These are phyloP conservation scores for Microcos paniculata DNA, from an alignment of 345 rosid species.

Conservation along the genomic window DNA sequence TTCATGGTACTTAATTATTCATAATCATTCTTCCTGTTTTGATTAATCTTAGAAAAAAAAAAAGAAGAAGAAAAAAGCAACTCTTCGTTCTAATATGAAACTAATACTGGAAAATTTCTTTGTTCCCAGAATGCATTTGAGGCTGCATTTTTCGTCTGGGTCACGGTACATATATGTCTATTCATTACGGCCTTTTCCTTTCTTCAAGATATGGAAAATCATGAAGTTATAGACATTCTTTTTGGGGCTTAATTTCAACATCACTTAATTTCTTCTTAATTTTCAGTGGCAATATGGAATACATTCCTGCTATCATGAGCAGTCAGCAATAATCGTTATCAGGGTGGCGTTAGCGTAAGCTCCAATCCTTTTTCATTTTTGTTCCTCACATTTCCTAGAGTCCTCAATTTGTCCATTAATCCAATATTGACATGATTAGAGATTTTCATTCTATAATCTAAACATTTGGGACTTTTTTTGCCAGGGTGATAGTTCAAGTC, in stretches of 20 bases:
- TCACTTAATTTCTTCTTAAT: neutral
- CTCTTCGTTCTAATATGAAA: neutral
- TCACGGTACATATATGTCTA: conserved; percentile 46
- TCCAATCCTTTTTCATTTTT: neutral
- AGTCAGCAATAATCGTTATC: conserved; percentile 33
- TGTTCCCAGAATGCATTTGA: conserved; percentile 73
- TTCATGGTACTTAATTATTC: too few relatives aligned
- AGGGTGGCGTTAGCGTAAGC: conserved; percentile 71
- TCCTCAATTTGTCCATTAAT: neutral
- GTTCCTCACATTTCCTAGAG: neutral
- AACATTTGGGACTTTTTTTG: neutral
- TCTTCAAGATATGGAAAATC: neutral
- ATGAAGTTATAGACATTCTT: neutral
- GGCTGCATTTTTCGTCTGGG: conserved; percentile 65
- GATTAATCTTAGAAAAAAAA: too few relatives aligned
- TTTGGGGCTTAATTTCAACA: neutral
- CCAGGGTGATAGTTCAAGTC: conserved; percentile 60
- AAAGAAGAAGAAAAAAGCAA: too few relatives aligned
- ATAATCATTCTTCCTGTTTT: neutral
- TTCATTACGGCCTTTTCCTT: neutral
- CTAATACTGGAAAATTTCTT: neutral
- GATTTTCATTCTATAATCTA: neutral
- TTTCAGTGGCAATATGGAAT: conserved; percentile 52
- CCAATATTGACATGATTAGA: neutral
- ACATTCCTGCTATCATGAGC: conserved; percentile 62